Base-by-base conservation (phyloP, 176 grass and related monocot species). In the Bothriochloa decipiens region DNA sequence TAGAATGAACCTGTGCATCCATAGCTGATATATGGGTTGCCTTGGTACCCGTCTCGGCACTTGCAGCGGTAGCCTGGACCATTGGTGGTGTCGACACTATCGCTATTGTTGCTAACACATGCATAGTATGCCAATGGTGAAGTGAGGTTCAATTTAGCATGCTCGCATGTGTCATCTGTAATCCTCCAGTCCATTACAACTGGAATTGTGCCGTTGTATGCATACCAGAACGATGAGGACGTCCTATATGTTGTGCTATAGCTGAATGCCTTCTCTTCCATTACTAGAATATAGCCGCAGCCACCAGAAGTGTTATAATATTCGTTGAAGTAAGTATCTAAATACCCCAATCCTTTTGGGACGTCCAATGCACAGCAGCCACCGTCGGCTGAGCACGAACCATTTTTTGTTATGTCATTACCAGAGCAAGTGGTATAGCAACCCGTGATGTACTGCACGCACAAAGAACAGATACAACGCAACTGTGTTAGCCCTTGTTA, bases 111-210 rank as follows among this genome's bases (percentile, higher is more conserved):
- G 7, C 40, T 41, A 41, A 41, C 40, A 41, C 41, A 43, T 43
- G 41, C 41, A 11, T 43, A 39, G 35, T 35, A 35, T 35, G 35
- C 35, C 3, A 35, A 41, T 41, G 37, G 69, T 18, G 63, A 33
- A 7, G 14, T 68, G 41, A 2, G 4, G 16, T 57, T 85, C 52
- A 7, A 2, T 39, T 23, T 20, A 12, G 61, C 73, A 14, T 35
- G 9, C 8, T 85, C 40, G 55, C 83, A 85, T 8, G 72, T 57
- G 17, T 42, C 3, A 1, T 16, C 10, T 23, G 22, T 9, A n/a
- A 85, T 39, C 4, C 6, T 6, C 83, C 83, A 85, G 62, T 85
- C 23, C 40, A 91, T 8, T 17, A 87, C 80, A 7, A 40, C 7
- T 7, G 89, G 73, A 45, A 80, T 23, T 3, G 0, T 0, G 1